Conservation (phyloP, 2,329 filamentous ascomycete genomes). For the Fusarium sp. region DNA sequence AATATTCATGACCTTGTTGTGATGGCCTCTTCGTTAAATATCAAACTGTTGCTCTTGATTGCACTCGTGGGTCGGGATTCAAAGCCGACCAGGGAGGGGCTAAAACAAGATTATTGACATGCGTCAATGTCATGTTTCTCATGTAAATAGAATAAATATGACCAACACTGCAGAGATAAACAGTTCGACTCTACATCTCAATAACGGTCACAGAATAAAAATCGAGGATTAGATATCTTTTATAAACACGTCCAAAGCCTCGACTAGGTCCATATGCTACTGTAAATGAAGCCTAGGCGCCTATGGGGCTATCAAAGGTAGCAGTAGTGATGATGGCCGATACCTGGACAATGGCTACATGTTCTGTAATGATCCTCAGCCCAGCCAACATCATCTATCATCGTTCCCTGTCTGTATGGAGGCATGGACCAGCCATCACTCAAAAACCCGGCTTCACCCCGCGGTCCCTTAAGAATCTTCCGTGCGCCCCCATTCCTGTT, state of each 20-base stretch:
- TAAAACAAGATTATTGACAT: background rate
- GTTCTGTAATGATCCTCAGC: constrained; percentile 7
- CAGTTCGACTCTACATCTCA: too few relatives aligned
- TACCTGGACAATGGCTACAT: constrained; percentile 13
- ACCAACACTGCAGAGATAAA: too few relatives aligned
- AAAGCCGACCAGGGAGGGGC: constrained; percentile 9
- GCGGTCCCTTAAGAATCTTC: constrained; percentile 27
- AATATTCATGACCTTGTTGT: too few relatives aligned
- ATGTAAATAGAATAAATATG: too few relatives aligned
- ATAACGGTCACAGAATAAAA: constrained; percentile 4
- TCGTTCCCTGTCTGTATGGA: constrained; percentile 8
- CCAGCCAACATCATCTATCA: constrained; percentile 21
- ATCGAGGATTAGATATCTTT: constrained; percentile 38
- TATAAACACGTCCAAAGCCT: constrained; percentile 41
- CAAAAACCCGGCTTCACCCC: constrained; percentile 25
- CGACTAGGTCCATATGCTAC: constrained; percentile 36
- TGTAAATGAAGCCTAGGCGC: constrained; percentile 26
- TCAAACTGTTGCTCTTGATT: background rate
- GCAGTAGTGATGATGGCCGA: constrained; percentile 14
- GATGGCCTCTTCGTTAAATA: background rate
- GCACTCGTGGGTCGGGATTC: constrained; percentile 2
- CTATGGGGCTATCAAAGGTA: constrained; percentile 3
- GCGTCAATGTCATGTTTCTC: too few relatives aligned
- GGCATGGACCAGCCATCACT: constrained; percentile 8
- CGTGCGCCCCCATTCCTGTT: constrained; percentile 30